These are phyloP conservation scores for Primulina huaijiensis DNA, from an alignment of 257 asterid species.

Conservation along the genomic window DNA sequence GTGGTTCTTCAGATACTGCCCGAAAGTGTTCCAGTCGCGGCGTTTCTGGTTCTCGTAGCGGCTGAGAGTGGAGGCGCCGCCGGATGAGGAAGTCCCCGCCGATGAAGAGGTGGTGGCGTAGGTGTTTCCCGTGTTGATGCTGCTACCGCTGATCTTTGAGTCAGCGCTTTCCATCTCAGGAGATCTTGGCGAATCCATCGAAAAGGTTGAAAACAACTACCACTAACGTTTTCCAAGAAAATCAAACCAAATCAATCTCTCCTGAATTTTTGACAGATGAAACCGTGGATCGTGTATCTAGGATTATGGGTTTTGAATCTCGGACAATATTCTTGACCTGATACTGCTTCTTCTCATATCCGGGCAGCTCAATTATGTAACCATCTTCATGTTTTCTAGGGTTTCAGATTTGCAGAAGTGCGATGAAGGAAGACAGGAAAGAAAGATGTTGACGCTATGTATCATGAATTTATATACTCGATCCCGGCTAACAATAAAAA, in stretches of 20 bases:
- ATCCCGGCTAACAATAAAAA: background rate
- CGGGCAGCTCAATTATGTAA: background rate
- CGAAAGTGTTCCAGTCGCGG: constrained; percentile 47
- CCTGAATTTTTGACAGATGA: background rate
- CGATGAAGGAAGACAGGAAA: background rate
- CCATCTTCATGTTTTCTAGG: constrained; percentile 20
- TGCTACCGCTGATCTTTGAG: constrained; percentile 17
- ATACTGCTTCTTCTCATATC: background rate
- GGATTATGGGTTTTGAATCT: constrained; percentile 2
- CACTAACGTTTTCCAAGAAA: background rate
- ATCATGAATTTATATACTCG: background rate
- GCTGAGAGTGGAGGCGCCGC: constrained; percentile 25
- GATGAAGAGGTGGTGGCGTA: background rate
- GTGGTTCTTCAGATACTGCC: constrained; percentile 46
- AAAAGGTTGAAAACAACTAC: no score
- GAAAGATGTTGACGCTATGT: background rate
- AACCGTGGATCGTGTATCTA: background rate
- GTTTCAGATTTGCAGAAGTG: constrained; percentile 16
- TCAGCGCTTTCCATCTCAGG: constrained; percentile 29
- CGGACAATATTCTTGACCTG: background rate
- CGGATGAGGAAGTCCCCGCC: constrained; percentile 13
- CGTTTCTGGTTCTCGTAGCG: constrained; percentile 49
- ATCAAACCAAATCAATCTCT: background rate
- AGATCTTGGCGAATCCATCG: constrained; percentile 25
- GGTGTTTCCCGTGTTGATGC: background rate